A percentile compares a stretch with the other conserved stretches of the same genome.
These are phyloP conservation scores for Pestalotiopsis sp. DNA, from an alignment of 2,329 filamentous ascomycete genomes.

Conservation along the genomic window DNA sequence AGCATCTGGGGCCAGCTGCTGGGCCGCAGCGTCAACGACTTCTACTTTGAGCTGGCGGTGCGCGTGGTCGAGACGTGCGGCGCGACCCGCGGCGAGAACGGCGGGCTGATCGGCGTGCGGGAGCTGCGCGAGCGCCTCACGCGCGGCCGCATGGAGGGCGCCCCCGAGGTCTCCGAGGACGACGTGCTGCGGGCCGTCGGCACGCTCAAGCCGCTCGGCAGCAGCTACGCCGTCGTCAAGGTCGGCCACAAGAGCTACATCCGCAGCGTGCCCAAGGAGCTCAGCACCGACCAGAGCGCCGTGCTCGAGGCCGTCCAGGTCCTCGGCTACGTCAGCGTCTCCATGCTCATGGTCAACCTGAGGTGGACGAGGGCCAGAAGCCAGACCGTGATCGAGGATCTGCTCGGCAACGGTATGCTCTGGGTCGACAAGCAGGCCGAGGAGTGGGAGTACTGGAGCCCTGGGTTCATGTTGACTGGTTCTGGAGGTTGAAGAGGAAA, in stretches of 20 bases:
- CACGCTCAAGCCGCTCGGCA: slow-evolving; percentile 83
- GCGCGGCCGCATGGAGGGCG: slow-evolving; percentile 73
- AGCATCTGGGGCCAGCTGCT: slow-evolving; percentile 93
- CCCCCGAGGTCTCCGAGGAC: slow-evolving; percentile 83
- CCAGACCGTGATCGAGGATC: slow-evolving; percentile 87
- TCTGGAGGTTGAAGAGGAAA: slow-evolving; percentile 15
- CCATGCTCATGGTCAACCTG: slow-evolving; percentile 86
- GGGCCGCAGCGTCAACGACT: slow-evolving; percentile 91
- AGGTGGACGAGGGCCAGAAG: slow-evolving; percentile 83
- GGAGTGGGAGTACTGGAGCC: slow-evolving; percentile 95
- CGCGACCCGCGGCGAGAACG: slow-evolving; percentile 85
- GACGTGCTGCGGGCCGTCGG: slow-evolving; percentile 89
- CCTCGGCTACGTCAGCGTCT: slow-evolving; percentile 85
- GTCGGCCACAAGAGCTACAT: slow-evolving; percentile 88
- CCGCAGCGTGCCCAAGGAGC: slow-evolving; percentile 88
- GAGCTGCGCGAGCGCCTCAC: slow-evolving; percentile 80
- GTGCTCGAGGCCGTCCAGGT: slow-evolving; percentile 91
- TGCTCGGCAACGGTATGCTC: slow-evolving; percentile 85
- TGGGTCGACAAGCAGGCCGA: slow-evolving; percentile 88
- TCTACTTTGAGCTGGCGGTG: slow-evolving; percentile 98
- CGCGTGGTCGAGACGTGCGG: slow-evolving; percentile 91
- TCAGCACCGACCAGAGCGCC: slow-evolving; percentile 91
- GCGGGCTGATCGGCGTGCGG: slow-evolving; percentile 81
- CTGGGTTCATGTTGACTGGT: slow-evolving; percentile 55
- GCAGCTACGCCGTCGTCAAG: slow-evolving; percentile 81